Evolutionary conservation across 371 early-diverging fungal genomes (phyloP), one percentile per base, ranked within the genome.

Genomic region (Mucor ambiguus): DNA sequence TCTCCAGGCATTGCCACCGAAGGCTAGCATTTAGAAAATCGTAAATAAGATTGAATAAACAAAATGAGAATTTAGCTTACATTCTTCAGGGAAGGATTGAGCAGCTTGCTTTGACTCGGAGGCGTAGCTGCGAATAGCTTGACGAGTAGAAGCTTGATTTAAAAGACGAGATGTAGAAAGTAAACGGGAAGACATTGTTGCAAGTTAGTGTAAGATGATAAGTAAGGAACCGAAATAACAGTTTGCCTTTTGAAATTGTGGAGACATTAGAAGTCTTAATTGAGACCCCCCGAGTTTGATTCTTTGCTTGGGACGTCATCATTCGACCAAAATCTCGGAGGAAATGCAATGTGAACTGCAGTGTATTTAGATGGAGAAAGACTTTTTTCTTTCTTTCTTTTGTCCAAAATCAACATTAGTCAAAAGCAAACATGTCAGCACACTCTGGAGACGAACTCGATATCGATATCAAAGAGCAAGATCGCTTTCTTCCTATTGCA

Each of bases 401-500:
- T 58, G 7, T 29, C 18, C 14, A 5, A 14, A 28, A 9, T 16
- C 12, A 16, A 12, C 18, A 28, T 14, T 54, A 28, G 14, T 54
- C 26, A 22, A 35, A 35, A 33, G 26, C 37, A 30, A 69, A 43
- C 24, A 75, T 74, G 71, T 70, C 74, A 62, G 62, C 72, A 63
- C 74, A 73, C 30, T 83, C 84, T 60, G 83, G 83, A 59, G 90
- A 87, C 66, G 92, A 90, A 67, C 85, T 86, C 49, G 89, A 89
- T 66, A 69, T 80, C 48, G 93, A 92, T 70, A 82, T 92, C 69
- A 92, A 91, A 73, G 97, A 97, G 76, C 95, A 97, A 78, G 99
- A 99, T 83, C 95, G 99, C 55, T 92, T 95, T 63, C 84, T 99
- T 52, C 99, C 99, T 41, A 89, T 90, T 70, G 90, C 90, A 70